phyloP scores from a whole-genome alignment of 2,329 filamentous ascomycete species.

The Monilinia fructicola region DNA sequence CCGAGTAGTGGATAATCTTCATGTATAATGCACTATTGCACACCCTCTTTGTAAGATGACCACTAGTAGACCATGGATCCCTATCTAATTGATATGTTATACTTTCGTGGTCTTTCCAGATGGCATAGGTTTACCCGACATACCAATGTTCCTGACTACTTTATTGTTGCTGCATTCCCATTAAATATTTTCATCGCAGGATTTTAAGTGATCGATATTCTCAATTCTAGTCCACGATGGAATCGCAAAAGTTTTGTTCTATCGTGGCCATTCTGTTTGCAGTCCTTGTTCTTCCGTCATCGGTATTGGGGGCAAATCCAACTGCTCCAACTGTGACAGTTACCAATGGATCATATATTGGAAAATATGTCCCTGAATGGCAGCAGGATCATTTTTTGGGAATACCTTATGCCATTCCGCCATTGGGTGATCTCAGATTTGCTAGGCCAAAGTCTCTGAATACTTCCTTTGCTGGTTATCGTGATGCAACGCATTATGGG shows the following conservation, averaged over 20 bases:
- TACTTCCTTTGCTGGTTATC: slow-evolving; percentile 43
- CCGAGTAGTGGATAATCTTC: slow-evolving; percentile 6
- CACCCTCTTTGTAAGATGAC: background rate
- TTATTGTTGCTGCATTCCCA: background rate
- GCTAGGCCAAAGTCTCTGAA: slow-evolving; percentile 42
- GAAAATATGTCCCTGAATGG: slow-evolving; percentile 33
- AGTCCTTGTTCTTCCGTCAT: background rate
- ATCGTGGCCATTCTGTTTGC: background rate
- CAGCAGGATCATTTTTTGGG: slow-evolving; percentile 47
- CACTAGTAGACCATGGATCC: background rate
- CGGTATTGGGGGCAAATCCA: slow-evolving; percentile 12
- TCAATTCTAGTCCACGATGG: background rate
- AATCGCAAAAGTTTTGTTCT: background rate
- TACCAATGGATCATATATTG: slow-evolving; percentile 34
- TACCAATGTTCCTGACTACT: background rate
- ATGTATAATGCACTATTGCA: background rate
- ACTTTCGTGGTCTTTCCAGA: background rate
- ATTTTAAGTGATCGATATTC: background rate
- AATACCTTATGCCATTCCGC: slow-evolving; percentile 50
- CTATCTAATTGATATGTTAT: background rate
- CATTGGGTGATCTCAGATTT: slow-evolving; percentile 48
- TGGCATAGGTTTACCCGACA: background rate
- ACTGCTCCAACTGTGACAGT: slow-evolving; percentile 29
- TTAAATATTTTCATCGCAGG: background rate
- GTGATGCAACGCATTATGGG: slow-evolving; percentile 46